Percentiles rank a stretch among this genome's conserved stretches.
Evolutionary conservation across 83 land plant species (phyloP).

Genomic region (Picea mariana): DNA sequence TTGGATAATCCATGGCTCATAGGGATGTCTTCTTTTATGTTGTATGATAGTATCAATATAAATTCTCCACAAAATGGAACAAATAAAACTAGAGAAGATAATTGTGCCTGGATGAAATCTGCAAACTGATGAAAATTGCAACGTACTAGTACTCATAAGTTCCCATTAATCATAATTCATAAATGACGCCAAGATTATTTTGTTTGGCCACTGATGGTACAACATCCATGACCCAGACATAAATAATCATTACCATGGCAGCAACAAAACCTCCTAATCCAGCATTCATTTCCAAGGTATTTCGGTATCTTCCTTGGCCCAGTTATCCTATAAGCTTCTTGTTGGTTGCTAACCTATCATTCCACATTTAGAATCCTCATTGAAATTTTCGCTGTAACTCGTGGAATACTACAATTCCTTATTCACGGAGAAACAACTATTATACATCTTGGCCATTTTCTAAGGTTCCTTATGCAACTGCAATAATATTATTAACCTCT

Average conservation of each 20-base stretch:
- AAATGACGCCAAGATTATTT: slow-evolving; percentile 63
- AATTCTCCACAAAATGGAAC: no score
- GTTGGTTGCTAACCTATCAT: not conserved
- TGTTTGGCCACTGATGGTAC: slow-evolving; percentile 48
- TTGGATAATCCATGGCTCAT: no score
- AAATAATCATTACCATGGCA: slow-evolving; percentile 46
- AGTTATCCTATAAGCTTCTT: not conserved
- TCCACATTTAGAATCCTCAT: slow-evolving; percentile 12
- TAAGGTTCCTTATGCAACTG: slow-evolving; percentile 58
- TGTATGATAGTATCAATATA: no score
- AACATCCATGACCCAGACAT: slow-evolving; percentile 74
- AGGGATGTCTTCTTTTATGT: no score
- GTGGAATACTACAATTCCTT: slow-evolving; percentile 34
- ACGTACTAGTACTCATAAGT: slow-evolving; percentile 59
- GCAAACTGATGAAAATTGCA: not conserved
- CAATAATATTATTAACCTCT: slow-evolving; percentile 30
- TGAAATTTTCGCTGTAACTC: slow-evolving; percentile 43
- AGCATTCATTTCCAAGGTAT: slow-evolving; percentile 58
- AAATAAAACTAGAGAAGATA: no score
- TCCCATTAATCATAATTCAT: slow-evolving; percentile 72
- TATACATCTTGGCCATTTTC: slow-evolving; percentile 76
- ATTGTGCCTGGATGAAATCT: not conserved
- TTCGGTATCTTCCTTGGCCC: not conserved
- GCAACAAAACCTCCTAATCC: slow-evolving; percentile 69
- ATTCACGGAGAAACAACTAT: slow-evolving; percentile 65